These are phyloP conservation scores for Ganoderma multipileum DNA, from an alignment of 1,284 basidiomycete genomes.

Conservation along the genomic window DNA sequence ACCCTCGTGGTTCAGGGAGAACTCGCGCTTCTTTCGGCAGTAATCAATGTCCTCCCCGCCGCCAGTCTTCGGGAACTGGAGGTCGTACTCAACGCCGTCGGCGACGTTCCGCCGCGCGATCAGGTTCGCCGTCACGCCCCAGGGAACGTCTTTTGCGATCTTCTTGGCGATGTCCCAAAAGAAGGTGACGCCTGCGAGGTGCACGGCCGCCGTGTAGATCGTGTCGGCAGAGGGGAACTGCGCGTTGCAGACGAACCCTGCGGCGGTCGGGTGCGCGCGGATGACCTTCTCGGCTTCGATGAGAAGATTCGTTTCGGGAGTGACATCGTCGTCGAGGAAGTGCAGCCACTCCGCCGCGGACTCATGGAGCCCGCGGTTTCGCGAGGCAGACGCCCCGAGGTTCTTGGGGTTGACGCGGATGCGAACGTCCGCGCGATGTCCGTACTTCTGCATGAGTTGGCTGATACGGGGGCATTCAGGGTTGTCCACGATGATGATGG, in stretches of 20 bases:
- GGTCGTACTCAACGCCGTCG: conserved; percentile 54
- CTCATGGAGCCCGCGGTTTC: conserved; percentile 56
- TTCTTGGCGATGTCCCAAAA: conserved; percentile 69
- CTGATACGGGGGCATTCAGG: conserved; percentile 48
- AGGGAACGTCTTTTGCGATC: conserved; percentile 55
- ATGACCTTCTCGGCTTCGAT: conserved; percentile 55
- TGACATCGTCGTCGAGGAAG: conserved; percentile 67
- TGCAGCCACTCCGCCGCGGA: conserved; percentile 55
- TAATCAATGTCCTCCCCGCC: conserved; percentile 72
- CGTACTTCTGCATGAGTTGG: conserved; percentile 45
- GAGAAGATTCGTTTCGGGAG: conserved; percentile 52
- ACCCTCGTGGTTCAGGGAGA: conserved; percentile 43
- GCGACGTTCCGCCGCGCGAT: conserved; percentile 53
- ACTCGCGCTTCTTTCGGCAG: conserved; percentile 55
- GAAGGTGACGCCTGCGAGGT: conserved; percentile 62
- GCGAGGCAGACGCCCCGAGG: conserved; percentile 54
- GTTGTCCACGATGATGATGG: conserved; percentile 65
- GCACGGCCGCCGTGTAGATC: conserved; percentile 60
- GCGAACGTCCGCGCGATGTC: conserved; percentile 51
- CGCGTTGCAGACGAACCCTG: conserved; percentile 60
- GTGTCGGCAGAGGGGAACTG: conserved; percentile 55
- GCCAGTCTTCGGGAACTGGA: conserved; percentile 64
- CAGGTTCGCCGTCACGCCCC: conserved; percentile 70
- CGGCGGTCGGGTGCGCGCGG: conserved; percentile 51
- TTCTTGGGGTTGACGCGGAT: conserved; percentile 54